These are phyloP conservation scores for Paraleonurus japonicus DNA, from an alignment of 257 asterid species.

Conservation along the genomic window DNA sequence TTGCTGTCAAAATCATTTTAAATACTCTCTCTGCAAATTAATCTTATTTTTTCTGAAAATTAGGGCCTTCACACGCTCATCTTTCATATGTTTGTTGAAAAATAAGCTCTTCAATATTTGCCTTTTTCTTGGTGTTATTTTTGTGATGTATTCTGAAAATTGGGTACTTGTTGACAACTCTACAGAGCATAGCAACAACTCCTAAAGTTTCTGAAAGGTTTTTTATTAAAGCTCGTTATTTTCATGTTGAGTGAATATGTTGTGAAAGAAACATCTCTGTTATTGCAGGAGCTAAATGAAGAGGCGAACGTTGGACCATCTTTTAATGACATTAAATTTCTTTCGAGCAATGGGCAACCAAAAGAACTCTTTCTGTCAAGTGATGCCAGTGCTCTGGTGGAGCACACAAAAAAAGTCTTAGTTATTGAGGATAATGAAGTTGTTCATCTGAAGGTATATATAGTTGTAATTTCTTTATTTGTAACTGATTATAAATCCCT, in stretches of 20 bases:
- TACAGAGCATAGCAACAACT: background rate
- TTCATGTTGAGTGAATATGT: constrained; percentile 1
- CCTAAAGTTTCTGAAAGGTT: background rate
- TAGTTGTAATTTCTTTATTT: background rate
- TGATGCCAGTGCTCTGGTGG: constrained; percentile 89
- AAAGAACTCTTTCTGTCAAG: constrained; percentile 80
- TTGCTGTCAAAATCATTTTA: background rate
- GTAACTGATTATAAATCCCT: background rate
- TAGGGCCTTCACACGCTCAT: background rate
- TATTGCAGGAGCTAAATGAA: constrained; percentile 58
- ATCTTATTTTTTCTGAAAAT: background rate
- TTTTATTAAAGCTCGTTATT: background rate
- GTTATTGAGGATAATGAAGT: constrained; percentile 84
- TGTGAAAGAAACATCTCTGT: constrained; percentile 17
- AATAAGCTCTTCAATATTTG: background rate
- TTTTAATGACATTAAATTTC: constrained; percentile 54
- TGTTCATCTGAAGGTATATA: constrained; percentile 74
- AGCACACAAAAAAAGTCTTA: constrained; percentile 84
- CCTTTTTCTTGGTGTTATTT: background rate
- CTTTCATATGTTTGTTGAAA: background rate
- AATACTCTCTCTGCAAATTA: background rate
- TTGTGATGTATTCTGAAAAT: background rate
- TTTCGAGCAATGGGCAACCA: constrained; percentile 60
- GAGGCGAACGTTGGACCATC: constrained; percentile 43
- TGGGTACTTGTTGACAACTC: background rate